Base-by-base conservation (phyloP, 495 filamentous ascomycete genomes). In the Aspergillus sclerotiicarbonarius region DNA sequence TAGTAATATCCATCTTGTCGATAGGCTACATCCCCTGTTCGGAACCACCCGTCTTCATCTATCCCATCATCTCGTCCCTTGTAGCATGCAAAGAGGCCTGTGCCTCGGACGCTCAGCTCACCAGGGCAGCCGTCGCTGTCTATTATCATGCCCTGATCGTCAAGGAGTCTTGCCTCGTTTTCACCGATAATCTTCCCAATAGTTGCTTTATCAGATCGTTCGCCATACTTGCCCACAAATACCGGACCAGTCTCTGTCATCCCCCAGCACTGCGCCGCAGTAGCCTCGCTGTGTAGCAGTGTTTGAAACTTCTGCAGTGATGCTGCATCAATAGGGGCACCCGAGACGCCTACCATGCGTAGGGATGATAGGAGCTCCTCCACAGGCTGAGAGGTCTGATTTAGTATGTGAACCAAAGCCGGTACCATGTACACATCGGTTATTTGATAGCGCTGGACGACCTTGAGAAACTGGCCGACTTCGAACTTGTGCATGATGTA, bases 101-200 rank as follows among this genome's bases (percentile, higher is more conserved):
- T 51, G 1, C 72, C 80, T 13, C 76, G 71, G 9, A 83, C 66
- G 44, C 69, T 74, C 2, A 85, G 57, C 63, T 85, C 82, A 0
- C 80, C 83, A 5, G 70, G 61, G 4, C 67, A 64, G 16, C 76
- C 65, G 37, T 82, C 79, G 31, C 54, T 70, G 4, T 65, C 64
- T 44, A 84, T 70, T 35, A 74, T 67, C 1, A 66, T 72, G 9
- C 80, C 80, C 9, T 76, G 67, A 16, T 73, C 66, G 41, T 84
- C 76, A 0, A 82, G 59, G 18, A 84, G 57, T 0, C 59, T 61
- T 8, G 59, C 66, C 86, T 94, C 33, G 82, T 88, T 51, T 69
- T 82, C 72, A 83, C 89, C 83, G 8, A 91, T 70, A 9, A 89
- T 72, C 19, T 76, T 80, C 0, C 92, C 92, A 5, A 91, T 90